Conservation (phyloP, 805 yeast species). For the Ogataea naganishii region DNA sequence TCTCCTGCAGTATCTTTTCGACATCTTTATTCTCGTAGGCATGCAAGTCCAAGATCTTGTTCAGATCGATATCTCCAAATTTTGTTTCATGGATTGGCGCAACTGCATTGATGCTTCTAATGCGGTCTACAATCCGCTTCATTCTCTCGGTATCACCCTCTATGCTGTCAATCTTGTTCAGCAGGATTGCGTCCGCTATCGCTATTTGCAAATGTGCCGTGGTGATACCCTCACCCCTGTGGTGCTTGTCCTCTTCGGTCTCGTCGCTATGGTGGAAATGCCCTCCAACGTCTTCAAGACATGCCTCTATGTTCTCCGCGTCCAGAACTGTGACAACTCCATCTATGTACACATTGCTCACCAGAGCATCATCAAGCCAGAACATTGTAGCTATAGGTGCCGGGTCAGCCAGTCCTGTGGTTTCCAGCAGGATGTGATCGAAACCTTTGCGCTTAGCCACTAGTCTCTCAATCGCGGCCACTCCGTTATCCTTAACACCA, state of each 20-base stretch:
- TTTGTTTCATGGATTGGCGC: slow-evolving; percentile 62
- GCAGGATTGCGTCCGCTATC: slow-evolving; percentile 70
- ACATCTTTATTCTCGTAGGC: slow-evolving; percentile 51
- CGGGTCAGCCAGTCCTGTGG: slow-evolving; percentile 96
- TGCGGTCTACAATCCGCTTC: slow-evolving; percentile 21
- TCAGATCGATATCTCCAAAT: slow-evolving; percentile 68
- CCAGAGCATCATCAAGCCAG: slow-evolving; percentile 89
- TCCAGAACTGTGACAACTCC: slow-evolving; percentile 89
- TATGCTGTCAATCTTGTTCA: slow-evolving; percentile 69
- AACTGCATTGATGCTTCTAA: slow-evolving; percentile 51
- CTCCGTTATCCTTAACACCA: slow-evolving; percentile 92
- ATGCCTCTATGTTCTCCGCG: slow-evolving; percentile 51
- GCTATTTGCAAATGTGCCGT: slow-evolving; percentile 90
- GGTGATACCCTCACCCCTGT: slow-evolving; percentile 37
- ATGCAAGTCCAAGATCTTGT: slow-evolving; percentile 63
- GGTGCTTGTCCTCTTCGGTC: slow-evolving; percentile 23
- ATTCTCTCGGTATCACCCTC: slow-evolving; percentile 14
- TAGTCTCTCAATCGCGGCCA: slow-evolving; percentile 83
- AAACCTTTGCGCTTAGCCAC: slow-evolving; percentile 59
- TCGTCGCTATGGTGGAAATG: slow-evolving; percentile 51
- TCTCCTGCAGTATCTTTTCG: slow-evolving; percentile 9
- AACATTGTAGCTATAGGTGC: slow-evolving; percentile 96
- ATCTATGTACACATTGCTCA: slow-evolving; percentile 79
- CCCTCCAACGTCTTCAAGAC: slow-evolving; percentile 65
- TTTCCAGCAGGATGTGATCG: slow-evolving; percentile 87